A percentile compares a stretch with the other conserved stretches of the same genome.
These are phyloP conservation scores for Pythium myriotylum DNA, from an alignment of 352 stramenopile species.

Conservation along the genomic window DNA sequence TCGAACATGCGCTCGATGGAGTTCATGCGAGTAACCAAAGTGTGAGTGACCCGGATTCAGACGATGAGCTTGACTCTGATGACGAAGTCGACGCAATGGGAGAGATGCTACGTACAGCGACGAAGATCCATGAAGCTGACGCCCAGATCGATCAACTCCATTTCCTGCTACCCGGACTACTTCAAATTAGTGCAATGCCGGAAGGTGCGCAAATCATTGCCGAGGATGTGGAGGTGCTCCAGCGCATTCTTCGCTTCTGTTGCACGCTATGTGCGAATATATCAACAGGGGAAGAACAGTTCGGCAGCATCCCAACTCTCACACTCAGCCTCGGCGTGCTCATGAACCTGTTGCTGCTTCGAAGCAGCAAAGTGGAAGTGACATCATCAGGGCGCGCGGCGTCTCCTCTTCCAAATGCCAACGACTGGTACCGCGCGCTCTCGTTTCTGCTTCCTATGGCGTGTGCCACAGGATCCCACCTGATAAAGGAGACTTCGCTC, in stretches of 20 bases:
- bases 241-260: conserved; percentile 76
- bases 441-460: conserved; percentile 75
- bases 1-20: conserved; percentile 28
- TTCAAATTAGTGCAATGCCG: conserved; percentile 74
- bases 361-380: conserved; percentile 38
- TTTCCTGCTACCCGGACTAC: conserved; percentile 77
- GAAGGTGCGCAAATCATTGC: conserved; percentile 60
- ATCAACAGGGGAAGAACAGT: conserved; percentile 43
- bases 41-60: conserved; percentile 20
- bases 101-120: conserved; percentile 43
- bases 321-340: conserved; percentile 78
- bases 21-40: conserved; percentile 12
- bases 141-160: conserved; percentile 71
- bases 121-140: conserved; percentile 36
- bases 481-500: conserved; percentile 51
- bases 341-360: conserved; percentile 77
- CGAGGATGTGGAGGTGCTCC: conserved; percentile 59
- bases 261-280: conserved; percentile 69
- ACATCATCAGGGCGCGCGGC: conserved; percentile 16
- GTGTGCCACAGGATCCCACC: conserved; percentile 58
- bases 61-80: conserved; percentile 65
- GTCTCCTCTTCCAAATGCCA: conserved; percentile 42
- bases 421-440: conserved; percentile 74
- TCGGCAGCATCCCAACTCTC: conserved; percentile 64
- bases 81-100: conserved; percentile 61